Percentiles rank a stretch among this genome's conserved stretches.
These are phyloP conservation scores for Gnaphalium uliginosum DNA, from an alignment of 129 eudicot genomes.

Conservation along the genomic window DNA sequence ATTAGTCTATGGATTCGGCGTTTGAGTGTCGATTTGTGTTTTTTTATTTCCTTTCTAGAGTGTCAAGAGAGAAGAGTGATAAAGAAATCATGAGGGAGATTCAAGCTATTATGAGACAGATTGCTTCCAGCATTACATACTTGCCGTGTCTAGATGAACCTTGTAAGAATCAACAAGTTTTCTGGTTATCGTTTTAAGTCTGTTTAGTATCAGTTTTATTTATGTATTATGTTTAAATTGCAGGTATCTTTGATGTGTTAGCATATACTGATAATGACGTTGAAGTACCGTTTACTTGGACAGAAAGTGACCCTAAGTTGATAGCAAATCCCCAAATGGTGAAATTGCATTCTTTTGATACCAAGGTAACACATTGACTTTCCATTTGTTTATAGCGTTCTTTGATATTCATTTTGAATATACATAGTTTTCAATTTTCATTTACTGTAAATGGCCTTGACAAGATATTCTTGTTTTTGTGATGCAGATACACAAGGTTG, in stretches of 20 bases:
- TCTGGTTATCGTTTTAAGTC: not conserved
- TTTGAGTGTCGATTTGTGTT: slow-evolving; percentile 12
- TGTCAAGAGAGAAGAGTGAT: slow-evolving; percentile 91
- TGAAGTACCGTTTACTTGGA: slow-evolving; percentile 93
- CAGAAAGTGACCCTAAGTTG: slow-evolving; percentile 92
- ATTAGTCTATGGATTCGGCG: not conserved
- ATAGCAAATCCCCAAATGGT: slow-evolving; percentile 96
- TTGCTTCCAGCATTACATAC: slow-evolving; percentile 89
- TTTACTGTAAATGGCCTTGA: not conserved
- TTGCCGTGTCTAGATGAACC: slow-evolving; percentile 98
- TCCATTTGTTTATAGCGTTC: not conserved
- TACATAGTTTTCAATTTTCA: not conserved
- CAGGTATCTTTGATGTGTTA: slow-evolving; percentile 93
- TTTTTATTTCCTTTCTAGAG: slow-evolving; percentile 45
- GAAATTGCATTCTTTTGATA: slow-evolving; percentile 87
- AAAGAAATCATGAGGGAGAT: slow-evolving; percentile 96
- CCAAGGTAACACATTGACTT: slow-evolving; percentile 50
- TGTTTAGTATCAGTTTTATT: not conserved
- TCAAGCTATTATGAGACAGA: slow-evolving; percentile 98
- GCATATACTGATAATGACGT: slow-evolving; percentile 90
- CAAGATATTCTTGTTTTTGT: not conserved
- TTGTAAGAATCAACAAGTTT: slow-evolving; percentile 44
- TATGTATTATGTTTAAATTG: slow-evolving; percentile 6
- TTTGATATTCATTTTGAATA: too few species aligned
- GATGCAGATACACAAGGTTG: slow-evolving; percentile 97